These are phyloP conservation scores for Cutaneotrichosporon sp. DNA, from an alignment of 1,284 basidiomycete species.

Conservation along the genomic window DNA sequence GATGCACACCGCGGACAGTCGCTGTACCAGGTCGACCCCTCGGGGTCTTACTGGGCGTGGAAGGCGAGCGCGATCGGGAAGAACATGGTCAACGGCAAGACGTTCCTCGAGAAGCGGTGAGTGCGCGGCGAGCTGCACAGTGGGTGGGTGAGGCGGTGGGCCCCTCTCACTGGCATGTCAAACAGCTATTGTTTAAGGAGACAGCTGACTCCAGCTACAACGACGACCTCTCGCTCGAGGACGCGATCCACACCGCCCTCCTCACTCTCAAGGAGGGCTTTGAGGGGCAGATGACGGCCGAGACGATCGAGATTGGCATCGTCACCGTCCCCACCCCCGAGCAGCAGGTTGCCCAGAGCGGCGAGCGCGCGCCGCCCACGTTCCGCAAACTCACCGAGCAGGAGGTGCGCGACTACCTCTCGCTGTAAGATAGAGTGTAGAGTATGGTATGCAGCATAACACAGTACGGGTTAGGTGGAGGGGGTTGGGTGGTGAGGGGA, in stretches of 20 bases:
- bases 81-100: conserved; percentile 99
- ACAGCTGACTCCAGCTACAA: conserved; percentile 72
- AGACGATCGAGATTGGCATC: conserved; percentile 98
- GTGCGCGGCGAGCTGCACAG: conserved; percentile 29
- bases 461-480: neutral
- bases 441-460: conserved; percentile 24
- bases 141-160: neutral
- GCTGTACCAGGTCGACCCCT: conserved; percentile 98
- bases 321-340: conserved; percentile 80
- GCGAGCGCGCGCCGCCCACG: conserved; percentile 75
- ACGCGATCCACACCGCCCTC: conserved; percentile 99
- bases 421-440: conserved; percentile 40
- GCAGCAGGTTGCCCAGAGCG: conserved; percentile 69
- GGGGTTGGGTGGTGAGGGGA: too few species aligned
- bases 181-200: neutral
- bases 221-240: conserved; percentile 97
- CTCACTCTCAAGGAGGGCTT: conserved; percentile 98
- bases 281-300: conserved; percentile 99
- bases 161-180: neutral
- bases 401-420: conserved; percentile 89
- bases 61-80: conserved; percentile 99
- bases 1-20: conserved; percentile 87
- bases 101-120: conserved; percentile 95
- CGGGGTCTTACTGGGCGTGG: conserved; percentile 99
- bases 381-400: conserved; percentile 93